A percentile compares a stretch with the other conserved stretches of the same genome.
Conservation (phyloP, 441 rosid genomes). For the Mallotus japonicus region DNA sequence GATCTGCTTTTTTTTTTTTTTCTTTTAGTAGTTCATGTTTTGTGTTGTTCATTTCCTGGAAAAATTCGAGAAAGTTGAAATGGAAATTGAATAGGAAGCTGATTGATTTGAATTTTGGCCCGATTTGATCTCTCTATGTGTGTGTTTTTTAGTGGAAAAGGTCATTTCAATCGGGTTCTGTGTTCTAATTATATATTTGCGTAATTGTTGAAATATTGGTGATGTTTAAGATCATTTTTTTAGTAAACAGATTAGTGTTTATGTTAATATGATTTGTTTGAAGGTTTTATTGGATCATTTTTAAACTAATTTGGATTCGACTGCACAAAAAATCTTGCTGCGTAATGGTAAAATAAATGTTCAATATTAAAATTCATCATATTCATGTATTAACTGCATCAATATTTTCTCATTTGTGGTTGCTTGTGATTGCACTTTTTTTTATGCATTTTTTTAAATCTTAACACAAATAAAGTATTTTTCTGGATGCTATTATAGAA, state of each 20-base stretch:
- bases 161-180: neutral
- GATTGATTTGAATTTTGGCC: constrained; percentile 19
- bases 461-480: no score
- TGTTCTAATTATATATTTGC: neutral
- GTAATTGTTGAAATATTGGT: no score
- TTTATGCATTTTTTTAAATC: neutral
- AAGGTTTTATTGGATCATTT: neutral
- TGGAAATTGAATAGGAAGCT: no score
- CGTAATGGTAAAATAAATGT: neutral
- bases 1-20: constrained; percentile 7
- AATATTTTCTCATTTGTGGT: neutral
- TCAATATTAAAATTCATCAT: no score
- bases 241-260: no score
- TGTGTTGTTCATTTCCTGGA: no score
- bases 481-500: no score
- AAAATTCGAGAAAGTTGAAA: no score
- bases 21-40: no score
- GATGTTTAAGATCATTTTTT: neutral
- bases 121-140: constrained; percentile 28
- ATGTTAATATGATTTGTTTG: no score
- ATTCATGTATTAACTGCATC: neutral
- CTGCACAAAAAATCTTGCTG: neutral
- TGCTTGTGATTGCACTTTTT: neutral
- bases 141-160: no score
- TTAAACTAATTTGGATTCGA: neutral